Conservation (phyloP, 805 yeast genomes). For the Candida oleophila region DNA sequence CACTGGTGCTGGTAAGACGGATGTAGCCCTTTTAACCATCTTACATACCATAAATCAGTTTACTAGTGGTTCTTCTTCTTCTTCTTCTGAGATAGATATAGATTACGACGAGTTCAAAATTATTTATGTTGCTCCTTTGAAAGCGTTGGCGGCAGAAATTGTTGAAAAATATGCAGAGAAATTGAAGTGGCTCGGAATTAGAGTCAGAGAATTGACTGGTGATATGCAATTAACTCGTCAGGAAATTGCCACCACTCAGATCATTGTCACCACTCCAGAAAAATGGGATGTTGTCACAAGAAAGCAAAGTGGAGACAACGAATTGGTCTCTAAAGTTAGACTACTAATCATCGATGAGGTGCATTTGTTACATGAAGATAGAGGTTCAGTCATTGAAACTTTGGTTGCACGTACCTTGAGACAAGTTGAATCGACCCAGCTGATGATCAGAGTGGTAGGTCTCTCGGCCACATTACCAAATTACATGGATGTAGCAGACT, state of each 20-base stretch:
- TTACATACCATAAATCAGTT: slow-evolving; percentile 77
- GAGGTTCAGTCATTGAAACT: slow-evolving; percentile 97
- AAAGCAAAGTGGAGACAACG: slow-evolving; percentile 86
- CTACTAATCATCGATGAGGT: slow-evolving; percentile 93
- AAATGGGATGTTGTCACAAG: slow-evolving; percentile 98
- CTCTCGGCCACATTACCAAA: slow-evolving; percentile 93
- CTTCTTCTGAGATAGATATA: slow-evolving; percentile 56
- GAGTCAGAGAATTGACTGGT: slow-evolving; percentile 87
- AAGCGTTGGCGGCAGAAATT: slow-evolving; percentile 95
- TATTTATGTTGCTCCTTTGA: slow-evolving; percentile 89
- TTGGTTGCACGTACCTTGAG: slow-evolving; percentile 90
- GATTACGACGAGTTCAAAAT: slow-evolving; percentile 85
- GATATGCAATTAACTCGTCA: slow-evolving; percentile 88
- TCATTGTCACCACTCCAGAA: slow-evolving; percentile 92
- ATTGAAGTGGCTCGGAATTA: slow-evolving; percentile 79
- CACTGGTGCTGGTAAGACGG: slow-evolving; percentile 97
- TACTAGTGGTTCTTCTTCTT: slow-evolving; percentile 46
- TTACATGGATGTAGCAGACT: slow-evolving; percentile 90
- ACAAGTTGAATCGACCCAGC: slow-evolving; percentile 92
- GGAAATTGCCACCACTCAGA: slow-evolving; percentile 79
- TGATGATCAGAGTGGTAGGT: slow-evolving; percentile 92
- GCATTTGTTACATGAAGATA: slow-evolving; percentile 92
- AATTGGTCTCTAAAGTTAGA: slow-evolving; percentile 79
- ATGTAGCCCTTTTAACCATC: slow-evolving; percentile 81
- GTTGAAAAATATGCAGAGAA: slow-evolving; percentile 83